Base-by-base conservation (phyloP, 441 rosid species). In the Rhodomyrtus psidioides region DNA sequence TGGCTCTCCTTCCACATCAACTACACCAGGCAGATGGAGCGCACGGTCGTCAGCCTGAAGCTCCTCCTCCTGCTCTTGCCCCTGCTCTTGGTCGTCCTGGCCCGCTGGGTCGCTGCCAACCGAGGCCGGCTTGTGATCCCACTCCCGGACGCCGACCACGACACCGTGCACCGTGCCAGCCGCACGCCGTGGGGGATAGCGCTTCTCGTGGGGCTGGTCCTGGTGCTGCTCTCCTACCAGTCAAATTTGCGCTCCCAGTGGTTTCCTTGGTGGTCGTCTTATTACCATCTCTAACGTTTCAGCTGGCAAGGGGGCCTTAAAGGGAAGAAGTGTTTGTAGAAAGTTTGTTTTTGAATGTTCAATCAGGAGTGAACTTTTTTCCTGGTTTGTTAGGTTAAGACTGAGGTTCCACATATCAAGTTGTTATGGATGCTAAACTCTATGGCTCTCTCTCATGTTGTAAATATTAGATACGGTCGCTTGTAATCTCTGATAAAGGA, bases 191-290 rank as follows among this genome's bases (percentile, higher is more conserved):
- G 98, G 97, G 93, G 95, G 16, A 83, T 92, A 56, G 83, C 83
- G 79, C 53, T 88, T 84, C 83, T 94, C 90, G 88, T 95, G 39
- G 74, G 89, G 49, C 60, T 94, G 90, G 86, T 94, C 82, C 92
- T 95, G 87, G 54, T 95, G 65, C 86, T 95, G 91, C 91, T 93
- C 34, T 93, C 93, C 86, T 92, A 90, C 85, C 98, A 92, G 86
- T 92, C 98, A 2, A 91, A 92, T 51, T 88, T 94, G 57, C 95
- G 90, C 89, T 93, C 97, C 83, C 86, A 93, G 86, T 94, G 96
- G 95, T 89, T 86, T 53, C 94, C 95, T 2, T 85, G 84, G 87
- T 58, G 84, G 19, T 81, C 84, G 12, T 82, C 70, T 39, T 24
- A 24, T 70, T 70, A 70, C 79, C 79, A 21, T 39, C 79, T 0